Conservation (phyloP, 1,284 basidiomycete species). For the Kwoniella shivajii region DNA sequence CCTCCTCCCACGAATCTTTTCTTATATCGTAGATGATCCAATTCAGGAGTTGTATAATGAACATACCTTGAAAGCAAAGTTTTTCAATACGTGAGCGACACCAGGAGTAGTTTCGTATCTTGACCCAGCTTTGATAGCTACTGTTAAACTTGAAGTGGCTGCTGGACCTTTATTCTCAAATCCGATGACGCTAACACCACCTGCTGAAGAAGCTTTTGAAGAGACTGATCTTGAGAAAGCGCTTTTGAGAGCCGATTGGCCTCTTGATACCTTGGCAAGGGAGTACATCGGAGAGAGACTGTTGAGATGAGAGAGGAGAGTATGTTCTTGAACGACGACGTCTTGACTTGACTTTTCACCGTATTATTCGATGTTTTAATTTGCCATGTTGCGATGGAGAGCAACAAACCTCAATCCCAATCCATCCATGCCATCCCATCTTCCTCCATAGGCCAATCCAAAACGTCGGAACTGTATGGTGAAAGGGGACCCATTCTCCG, state of each 20-base stretch:
- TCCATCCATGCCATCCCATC: neutral
- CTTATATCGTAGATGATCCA: neutral
- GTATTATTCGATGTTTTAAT: neutral
- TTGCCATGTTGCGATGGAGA: neutral
- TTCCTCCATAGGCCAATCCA: slow-evolving; percentile 11
- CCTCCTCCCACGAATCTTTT: neutral
- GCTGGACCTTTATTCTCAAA: slow-evolving; percentile 70
- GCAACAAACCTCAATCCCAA: neutral
- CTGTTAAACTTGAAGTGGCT: slow-evolving; percentile 74
- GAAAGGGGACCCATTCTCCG: neutral
- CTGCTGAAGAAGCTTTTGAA: slow-evolving; percentile 70
- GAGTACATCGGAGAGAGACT: slow-evolving; percentile 32
- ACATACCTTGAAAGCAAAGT: slow-evolving; percentile 92
- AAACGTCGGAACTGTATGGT: slow-evolving; percentile 10
- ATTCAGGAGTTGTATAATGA: neutral
- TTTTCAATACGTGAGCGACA: slow-evolving; percentile 88
- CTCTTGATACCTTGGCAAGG: slow-evolving; percentile 36
- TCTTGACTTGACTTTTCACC: no score
- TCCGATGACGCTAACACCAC: slow-evolving; percentile 81
- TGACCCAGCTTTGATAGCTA: slow-evolving; percentile 87
- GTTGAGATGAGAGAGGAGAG: slow-evolving; percentile 1
- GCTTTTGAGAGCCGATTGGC: slow-evolving; percentile 57
- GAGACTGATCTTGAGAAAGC: slow-evolving; percentile 48
- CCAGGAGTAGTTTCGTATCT: slow-evolving; percentile 83
- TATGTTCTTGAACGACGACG: neutral